A percentile compares a stretch with the other conserved stretches of the same genome.
Conservation (phyloP, 1,139 yeast genomes). For the Saccharomyces hybrid region DNA sequence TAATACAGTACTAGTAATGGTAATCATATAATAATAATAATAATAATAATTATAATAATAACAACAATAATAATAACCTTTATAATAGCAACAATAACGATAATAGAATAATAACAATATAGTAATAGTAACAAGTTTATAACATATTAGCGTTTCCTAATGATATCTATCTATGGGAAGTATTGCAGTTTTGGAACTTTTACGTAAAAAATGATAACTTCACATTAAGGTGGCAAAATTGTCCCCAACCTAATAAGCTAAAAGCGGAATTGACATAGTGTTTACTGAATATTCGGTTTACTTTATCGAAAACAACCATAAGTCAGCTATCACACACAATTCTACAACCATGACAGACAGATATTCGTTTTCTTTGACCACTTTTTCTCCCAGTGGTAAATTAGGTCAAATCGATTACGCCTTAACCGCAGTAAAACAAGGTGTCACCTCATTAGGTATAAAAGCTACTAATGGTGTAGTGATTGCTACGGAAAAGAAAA, state of each 20-base stretch:
- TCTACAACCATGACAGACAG: constrained; percentile 74
- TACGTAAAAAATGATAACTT: not conserved
- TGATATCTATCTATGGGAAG: too few relatives aligned
- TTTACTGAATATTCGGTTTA: not conserved
- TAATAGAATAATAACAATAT: not conserved
- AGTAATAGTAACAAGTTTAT: not conserved
- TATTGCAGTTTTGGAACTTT: not conserved
- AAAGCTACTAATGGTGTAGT: constrained; percentile 95
- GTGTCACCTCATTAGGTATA: constrained; percentile 94
- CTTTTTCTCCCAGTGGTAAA: constrained; percentile 96
- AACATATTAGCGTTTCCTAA: too few relatives aligned
- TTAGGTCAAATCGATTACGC: constrained; percentile 97
- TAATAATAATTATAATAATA: not conserved
- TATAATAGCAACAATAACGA: not conserved
- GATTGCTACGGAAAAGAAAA: constrained; percentile 91
- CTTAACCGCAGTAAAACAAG: constrained; percentile 92
- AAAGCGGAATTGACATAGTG: not conserved
- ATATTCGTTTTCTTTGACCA: constrained; percentile 92
- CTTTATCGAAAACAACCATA: not conserved
- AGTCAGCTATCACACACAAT: not conserved
- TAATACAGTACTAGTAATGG: not conserved
- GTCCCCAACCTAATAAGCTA: not conserved
- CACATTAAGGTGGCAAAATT: not conserved
- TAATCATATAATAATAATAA: not conserved
- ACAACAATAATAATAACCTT: not conserved